These are phyloP conservation scores for Chaetomium globosum DNA, from an alignment of 2,329 filamentous ascomycete genomes.

Conservation along the genomic window DNA sequence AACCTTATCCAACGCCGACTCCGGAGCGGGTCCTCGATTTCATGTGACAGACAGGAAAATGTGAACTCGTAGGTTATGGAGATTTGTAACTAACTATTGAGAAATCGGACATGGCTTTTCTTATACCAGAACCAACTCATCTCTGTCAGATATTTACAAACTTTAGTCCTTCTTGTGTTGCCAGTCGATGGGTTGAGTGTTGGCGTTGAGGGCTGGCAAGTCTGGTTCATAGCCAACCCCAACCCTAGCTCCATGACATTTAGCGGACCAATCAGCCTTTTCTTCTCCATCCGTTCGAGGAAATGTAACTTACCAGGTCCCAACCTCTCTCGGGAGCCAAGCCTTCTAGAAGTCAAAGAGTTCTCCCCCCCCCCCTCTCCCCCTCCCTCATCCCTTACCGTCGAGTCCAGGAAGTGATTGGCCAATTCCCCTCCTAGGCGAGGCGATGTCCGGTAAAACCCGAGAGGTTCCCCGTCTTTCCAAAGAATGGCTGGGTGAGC, in stretches of 20 bases:
- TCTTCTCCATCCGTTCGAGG: background rate
- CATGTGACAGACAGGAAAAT: background rate
- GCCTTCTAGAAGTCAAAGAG: slow-evolving; percentile 19
- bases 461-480: background rate
- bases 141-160: background rate
- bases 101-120: background rate
- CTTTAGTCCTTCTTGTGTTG: background rate
- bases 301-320: background rate
- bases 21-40: slow-evolving; percentile 27
- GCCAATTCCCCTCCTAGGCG: slow-evolving; percentile 4
- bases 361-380: background rate
- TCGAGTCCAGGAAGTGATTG: background rate
- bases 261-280: slow-evolving; percentile 1
- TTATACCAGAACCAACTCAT: background rate
- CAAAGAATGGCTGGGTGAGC: background rate
- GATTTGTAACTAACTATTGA: background rate
- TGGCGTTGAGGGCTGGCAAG: background rate
- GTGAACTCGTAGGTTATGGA: background rate
- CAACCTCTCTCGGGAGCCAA: slow-evolving; percentile 14
- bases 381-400: background rate
- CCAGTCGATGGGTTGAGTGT: background rate
- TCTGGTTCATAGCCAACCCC: background rate
- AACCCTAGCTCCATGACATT: slow-evolving; percentile 1
- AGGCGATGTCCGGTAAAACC: background rate
- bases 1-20: slow-evolving; percentile 11